Conservation (phyloP, 169 alveolate genomes). For the Prorocentrum cordatum region DNA sequence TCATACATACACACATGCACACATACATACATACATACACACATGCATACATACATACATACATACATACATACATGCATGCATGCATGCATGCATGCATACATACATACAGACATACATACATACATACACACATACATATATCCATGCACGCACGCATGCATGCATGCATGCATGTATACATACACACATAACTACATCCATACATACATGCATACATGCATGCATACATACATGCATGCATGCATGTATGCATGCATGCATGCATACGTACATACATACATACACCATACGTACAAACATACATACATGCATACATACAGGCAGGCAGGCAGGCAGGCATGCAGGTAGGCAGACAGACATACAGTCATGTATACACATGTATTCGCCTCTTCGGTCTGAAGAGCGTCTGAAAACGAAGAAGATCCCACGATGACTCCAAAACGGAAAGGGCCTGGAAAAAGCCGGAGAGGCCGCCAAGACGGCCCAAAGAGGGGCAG, state of each 20-base stretch:
- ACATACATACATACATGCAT: background rate
- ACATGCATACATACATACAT: background rate
- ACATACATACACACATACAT: background rate
- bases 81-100: background rate
- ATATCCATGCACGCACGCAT: background rate
- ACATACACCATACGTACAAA: background rate
- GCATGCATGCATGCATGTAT: too few relatives aligned
- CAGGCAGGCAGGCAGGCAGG: background rate
- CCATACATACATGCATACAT: background rate
- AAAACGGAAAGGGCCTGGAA: too few relatives aligned
- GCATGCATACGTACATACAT: background rate
- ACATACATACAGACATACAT: background rate
- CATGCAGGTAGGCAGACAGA: background rate
- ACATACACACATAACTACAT: background rate
- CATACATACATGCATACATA: background rate
- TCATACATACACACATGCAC: background rate
- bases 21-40: background rate
- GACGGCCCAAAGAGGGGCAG: too few relatives aligned
- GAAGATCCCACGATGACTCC: too few relatives aligned
- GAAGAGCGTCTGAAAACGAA: too few relatives aligned
- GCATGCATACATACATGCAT: background rate
- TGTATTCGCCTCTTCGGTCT: too few relatives aligned
- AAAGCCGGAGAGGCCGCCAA: too few relatives aligned
- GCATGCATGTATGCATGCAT: background rate
- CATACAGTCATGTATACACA: background rate